phyloP scores from a whole-genome alignment of 495 filamentous ascomycete species.

The Bombardia bombarda region DNA sequence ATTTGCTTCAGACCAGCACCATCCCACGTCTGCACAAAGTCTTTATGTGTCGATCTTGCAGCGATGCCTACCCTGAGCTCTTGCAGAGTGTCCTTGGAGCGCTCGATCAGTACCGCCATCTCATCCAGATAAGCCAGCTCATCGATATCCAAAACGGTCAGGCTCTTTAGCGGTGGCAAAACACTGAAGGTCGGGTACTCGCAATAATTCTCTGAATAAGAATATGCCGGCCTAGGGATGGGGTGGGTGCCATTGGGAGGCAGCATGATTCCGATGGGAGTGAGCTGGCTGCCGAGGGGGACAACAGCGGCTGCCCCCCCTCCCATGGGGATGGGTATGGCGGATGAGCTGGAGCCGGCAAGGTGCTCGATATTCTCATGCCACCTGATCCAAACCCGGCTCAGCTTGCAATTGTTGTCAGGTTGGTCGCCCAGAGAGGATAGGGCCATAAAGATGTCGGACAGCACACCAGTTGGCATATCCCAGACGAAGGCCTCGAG shows the following conservation, averaged over 20 bases:
- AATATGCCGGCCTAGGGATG: constrained; percentile 16
- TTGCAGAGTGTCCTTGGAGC: constrained; percentile 56
- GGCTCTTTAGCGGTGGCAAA: constrained; percentile 68
- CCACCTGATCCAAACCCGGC: constrained; percentile 81
- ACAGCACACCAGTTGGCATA: constrained; percentile 85
- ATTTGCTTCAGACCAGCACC: constrained; percentile 48
- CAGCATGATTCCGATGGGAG: constrained; percentile 33
- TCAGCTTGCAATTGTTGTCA: constrained; percentile 59
- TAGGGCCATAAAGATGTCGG: constrained; percentile 82
- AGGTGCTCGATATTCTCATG: constrained; percentile 63
- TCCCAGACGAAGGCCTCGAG: constrained; percentile 93
- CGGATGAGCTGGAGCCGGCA: constrained; percentile 17
- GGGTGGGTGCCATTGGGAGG: constrained; percentile 20
- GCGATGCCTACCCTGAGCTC: constrained; percentile 80
- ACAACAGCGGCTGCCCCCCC: constrained; percentile 20
- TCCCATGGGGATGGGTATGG: constrained; percentile 18
- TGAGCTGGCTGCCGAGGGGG: constrained; percentile 33
- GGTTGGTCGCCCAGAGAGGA: constrained; percentile 57
- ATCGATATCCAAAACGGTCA: constrained; percentile 84
- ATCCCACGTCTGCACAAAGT: constrained; percentile 59
- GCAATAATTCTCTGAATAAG: constrained; percentile 42
- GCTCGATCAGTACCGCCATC: constrained; percentile 71
- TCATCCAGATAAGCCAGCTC: constrained; percentile 84
- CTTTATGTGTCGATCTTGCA: constrained; percentile 41
- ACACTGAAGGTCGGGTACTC: constrained; percentile 85